Conservation (phyloP, 2,329 filamentous ascomycete genomes). For the Chalaropsis thielavioides region DNA sequence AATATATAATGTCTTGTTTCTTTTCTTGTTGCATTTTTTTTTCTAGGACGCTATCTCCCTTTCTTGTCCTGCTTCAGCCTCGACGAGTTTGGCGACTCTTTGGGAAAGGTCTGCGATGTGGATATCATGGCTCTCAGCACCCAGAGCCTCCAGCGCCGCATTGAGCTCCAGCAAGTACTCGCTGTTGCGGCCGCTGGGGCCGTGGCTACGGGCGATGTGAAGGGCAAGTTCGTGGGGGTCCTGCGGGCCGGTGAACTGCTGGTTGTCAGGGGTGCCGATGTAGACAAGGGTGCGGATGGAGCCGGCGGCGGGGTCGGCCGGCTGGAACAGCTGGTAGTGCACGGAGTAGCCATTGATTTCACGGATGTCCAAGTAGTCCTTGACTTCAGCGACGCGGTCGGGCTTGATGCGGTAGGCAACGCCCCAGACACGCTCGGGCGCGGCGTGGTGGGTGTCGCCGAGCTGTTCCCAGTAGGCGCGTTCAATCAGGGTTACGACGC, state of each 20-base stretch:
- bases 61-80: background rate
- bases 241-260: constrained; percentile 78
- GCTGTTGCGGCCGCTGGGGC: constrained; percentile 76
- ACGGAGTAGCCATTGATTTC: constrained; percentile 97
- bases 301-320: constrained; percentile 33
- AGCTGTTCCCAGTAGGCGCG: constrained; percentile 69
- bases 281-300: constrained; percentile 58
- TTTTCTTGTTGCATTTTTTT: background rate
- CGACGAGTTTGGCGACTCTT: constrained; percentile 50
- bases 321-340: constrained; percentile 75
- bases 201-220: constrained; percentile 62
- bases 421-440: constrained; percentile 66
- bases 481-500: constrained; percentile 86
- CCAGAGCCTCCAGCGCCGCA: constrained; percentile 54
- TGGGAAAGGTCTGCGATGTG: constrained; percentile 73
- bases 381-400: constrained; percentile 61
- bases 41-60: background rate
- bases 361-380: constrained; percentile 81
- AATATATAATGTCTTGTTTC: background rate
- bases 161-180: constrained; percentile 82
- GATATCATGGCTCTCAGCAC: constrained; percentile 61
- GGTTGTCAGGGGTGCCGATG: constrained; percentile 85
- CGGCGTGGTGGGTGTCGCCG: constrained; percentile 48
- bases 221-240: constrained; percentile 62
- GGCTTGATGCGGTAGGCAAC: constrained; percentile 75